phyloP scores from a whole-genome alignment of 2,329 filamentous ascomycete species.

The Fusarium compactum region DNA sequence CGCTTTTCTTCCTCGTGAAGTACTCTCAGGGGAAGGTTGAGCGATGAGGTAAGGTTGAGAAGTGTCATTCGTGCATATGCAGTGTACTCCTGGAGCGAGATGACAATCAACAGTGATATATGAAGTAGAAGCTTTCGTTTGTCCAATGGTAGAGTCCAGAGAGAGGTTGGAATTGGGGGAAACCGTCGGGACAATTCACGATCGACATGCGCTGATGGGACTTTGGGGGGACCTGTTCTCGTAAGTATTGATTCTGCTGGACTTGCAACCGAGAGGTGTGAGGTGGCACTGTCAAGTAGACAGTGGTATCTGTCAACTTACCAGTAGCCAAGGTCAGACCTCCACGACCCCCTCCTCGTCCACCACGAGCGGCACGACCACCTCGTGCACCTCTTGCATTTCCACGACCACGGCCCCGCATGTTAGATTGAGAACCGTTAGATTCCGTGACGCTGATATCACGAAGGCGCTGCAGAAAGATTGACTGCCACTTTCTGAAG shows the following conservation, averaged over 20 bases:
- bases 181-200: slow-evolving; percentile 63
- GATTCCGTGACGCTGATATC: slow-evolving; percentile 70
- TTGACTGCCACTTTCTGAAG: slow-evolving; percentile 84
- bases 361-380: slow-evolving; percentile 50
- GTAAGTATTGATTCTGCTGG: slow-evolving; percentile 12
- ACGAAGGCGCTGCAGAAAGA: slow-evolving; percentile 76
- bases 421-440: slow-evolving; percentile 39
- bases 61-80: slow-evolving; percentile 80
- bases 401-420: slow-evolving; percentile 54
- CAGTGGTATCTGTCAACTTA: slow-evolving; percentile 41
- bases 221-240: slow-evolving; percentile 54
- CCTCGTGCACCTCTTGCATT: slow-evolving; percentile 46
- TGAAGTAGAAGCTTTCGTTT: slow-evolving; percentile 78
- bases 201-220: slow-evolving; percentile 59
- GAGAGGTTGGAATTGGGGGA: slow-evolving; percentile 69
- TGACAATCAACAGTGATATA: slow-evolving; percentile 75
- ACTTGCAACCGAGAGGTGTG: not conserved
- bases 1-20: slow-evolving; percentile 80
- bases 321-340: slow-evolving; percentile 53
- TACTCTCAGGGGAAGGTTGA: slow-evolving; percentile 73
- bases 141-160: slow-evolving; percentile 70
- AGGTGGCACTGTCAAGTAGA: not conserved
- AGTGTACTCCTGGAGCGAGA: slow-evolving; percentile 83
- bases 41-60: slow-evolving; percentile 75
- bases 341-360: slow-evolving; percentile 48